Evolutionary conservation across 129 eudicot species (phyloP).

Genomic region (Pittosporum tobira): DNA sequence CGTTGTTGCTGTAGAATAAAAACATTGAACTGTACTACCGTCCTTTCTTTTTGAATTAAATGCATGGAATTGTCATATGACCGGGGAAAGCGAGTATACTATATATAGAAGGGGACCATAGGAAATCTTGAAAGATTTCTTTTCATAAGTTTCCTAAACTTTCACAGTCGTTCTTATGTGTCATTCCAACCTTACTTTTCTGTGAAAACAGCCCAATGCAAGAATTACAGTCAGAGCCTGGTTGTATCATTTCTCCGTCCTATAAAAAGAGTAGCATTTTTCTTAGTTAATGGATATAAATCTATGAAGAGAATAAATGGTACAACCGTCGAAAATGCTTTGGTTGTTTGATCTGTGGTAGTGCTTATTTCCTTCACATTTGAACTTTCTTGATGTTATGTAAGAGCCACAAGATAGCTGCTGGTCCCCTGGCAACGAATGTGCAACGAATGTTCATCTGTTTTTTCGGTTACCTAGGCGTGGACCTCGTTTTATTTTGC

Average conservation of each 20-base stretch:
- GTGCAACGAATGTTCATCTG: too few relatives aligned
- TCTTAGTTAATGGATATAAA: too few relatives aligned
- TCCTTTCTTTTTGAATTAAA: slow-evolving; percentile 37
- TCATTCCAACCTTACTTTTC: neutral
- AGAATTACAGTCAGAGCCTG: too few relatives aligned
- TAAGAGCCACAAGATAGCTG: neutral
- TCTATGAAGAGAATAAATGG: too few relatives aligned
- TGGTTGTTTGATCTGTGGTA: too few relatives aligned
- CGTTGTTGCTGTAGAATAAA: slow-evolving; percentile 21
- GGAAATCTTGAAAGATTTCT: neutral
- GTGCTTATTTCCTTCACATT: neutral
- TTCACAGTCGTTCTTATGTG: neutral
- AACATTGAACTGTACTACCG: slow-evolving; percentile 13
- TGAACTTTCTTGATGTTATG: neutral
- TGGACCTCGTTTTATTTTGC: neutral
- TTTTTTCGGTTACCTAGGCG: neutral
- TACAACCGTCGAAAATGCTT: too few relatives aligned
- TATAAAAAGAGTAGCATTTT: too few relatives aligned
- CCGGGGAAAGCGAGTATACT: neutral
- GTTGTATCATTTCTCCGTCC: too few relatives aligned
- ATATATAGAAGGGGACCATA: neutral
- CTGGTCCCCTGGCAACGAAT: too few relatives aligned
- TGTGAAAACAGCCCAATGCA: neutral
- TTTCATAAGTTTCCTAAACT: neutral
- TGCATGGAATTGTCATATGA: slow-evolving; percentile 15